Conservation (phyloP, 306 rosid species). For the Begonia fuchsioides region DNA sequence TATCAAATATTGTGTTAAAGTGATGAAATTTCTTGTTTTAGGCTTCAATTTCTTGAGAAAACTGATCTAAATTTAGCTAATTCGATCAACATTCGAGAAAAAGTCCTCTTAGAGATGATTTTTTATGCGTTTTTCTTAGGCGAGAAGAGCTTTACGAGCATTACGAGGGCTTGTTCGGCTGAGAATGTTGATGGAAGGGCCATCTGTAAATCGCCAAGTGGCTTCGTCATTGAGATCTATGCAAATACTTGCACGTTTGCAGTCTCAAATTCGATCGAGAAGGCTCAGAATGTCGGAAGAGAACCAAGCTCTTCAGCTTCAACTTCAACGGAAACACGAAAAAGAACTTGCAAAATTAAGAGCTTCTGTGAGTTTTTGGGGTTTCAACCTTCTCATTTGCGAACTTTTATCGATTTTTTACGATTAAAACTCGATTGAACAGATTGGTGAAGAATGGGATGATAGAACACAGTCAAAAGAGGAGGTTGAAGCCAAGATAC, state of each 20-base stretch:
- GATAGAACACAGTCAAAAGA: slow-evolving; percentile 85
- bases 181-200: slow-evolving; percentile 68
- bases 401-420: too few species aligned
- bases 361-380: slow-evolving; percentile 25
- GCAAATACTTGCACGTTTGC: slow-evolving; percentile 90
- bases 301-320: slow-evolving; percentile 82
- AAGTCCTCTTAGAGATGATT: too few species aligned
- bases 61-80: slow-evolving; percentile 2
- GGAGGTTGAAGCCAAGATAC: slow-evolving; percentile 70
- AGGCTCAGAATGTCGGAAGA: slow-evolving; percentile 85
- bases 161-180: slow-evolving; percentile 80
- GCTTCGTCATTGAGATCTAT: slow-evolving; percentile 62
- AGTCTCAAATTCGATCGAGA: slow-evolving; percentile 75
- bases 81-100: not conserved
- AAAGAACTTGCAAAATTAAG: slow-evolving; percentile 60
- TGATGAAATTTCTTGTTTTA: not conserved
- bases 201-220: slow-evolving; percentile 83
- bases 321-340: slow-evolving; percentile 73
- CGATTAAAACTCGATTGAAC: not conserved
- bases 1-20: too few species aligned
- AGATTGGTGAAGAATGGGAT: slow-evolving; percentile 94
- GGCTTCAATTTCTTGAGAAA: not conserved
- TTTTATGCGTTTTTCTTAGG: slow-evolving; percentile 26
- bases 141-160: slow-evolving; percentile 76
- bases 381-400: not conserved